Evolutionary conservation across 1,284 basidiomycete genomes (phyloP), one percentile per base, ranked within the genome.

Genomic region (Abortiporus biennis): DNA sequence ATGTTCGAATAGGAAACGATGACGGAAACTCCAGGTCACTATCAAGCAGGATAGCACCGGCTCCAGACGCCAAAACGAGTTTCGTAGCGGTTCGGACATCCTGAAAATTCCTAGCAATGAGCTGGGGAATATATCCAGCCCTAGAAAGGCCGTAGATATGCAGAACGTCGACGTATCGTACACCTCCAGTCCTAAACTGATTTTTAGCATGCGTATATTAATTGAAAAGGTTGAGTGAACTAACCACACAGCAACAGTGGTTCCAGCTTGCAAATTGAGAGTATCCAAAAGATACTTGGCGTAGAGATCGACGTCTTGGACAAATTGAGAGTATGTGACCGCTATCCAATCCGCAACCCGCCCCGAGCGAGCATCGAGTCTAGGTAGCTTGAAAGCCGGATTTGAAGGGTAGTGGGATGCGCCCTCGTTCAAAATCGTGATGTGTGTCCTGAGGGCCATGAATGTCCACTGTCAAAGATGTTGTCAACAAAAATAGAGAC

Each of bases 111-210:
- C 85, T 66, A 55, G 79, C 80, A 66, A 85, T 83, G 12, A 85
- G 58, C 50, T 85, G 82, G 0, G 82, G 82, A 47, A 84, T 65
- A 55, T 75, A 85, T 2, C 81, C 81, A 3, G 82, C 82, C 51
- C 82, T 67, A 3, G 78, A 76, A 36, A 85, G 62, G 38, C 76
- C 79, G 54, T 85, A 85, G 47, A 85, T 77, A 49, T 80, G 78
- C 24, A 84, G 62, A 17, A 80, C 69, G 54, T 85, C 82, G 33
- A 64, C 58, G 53, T 85, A 85, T 19, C 73, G 70, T 64, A 80
- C 73, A 6, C 82, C 82, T 29, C 72, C 68, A 25, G 84, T 62
- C 82, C 82, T 85, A 47, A 33, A 22, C 30, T 40, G 12, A 47
- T 20, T 36, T 52, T 32, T 48, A 38, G n/a, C n/a, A n/a, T n/a